Evolutionary conservation across 192 early-diverging fungal genomes (phyloP).

Genomic region (Coemansia sp.): DNA sequence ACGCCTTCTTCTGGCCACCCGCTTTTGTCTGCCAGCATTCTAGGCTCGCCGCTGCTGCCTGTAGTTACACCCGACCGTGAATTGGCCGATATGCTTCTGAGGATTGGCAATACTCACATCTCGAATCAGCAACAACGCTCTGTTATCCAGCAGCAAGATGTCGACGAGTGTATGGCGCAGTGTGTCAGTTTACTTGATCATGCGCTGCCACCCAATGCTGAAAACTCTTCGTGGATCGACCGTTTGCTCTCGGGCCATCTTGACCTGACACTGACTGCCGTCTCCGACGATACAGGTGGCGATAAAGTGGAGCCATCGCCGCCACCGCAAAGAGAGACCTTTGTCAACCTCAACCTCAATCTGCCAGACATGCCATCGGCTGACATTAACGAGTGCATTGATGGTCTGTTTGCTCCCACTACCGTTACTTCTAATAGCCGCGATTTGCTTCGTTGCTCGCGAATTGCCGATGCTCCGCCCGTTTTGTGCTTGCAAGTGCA

Average conservation of each 20-base stretch:
- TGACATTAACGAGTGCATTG: constrained; percentile 51
- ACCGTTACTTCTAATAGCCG: not conserved
- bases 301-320: not conserved
- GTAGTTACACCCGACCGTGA: constrained; percentile 57
- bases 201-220: constrained; percentile 49
- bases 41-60: not conserved
- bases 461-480: constrained; percentile 53
- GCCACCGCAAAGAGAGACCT: constrained; percentile 18
- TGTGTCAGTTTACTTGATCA: constrained; percentile 59
- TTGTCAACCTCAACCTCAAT: constrained; percentile 36
- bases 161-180: constrained; percentile 71
- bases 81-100: constrained; percentile 58
- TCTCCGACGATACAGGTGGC: not conserved
- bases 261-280: not conserved
- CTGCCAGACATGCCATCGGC: constrained; percentile 11
- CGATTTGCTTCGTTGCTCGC: constrained; percentile 9
- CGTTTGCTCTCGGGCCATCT: constrained; percentile 29
- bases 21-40: constrained; percentile 12
- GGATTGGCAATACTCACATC: constrained; percentile 17
- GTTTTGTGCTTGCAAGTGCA: constrained; percentile 68
- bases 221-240: constrained; percentile 35
- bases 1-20: constrained; percentile 35
- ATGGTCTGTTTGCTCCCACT: constrained; percentile 32
- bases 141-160: constrained; percentile 61
- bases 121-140: not conserved